These are phyloP conservation scores for Talinum fruticosum DNA, from an alignment of 148 eudicot genomes.

Conservation along the genomic window DNA sequence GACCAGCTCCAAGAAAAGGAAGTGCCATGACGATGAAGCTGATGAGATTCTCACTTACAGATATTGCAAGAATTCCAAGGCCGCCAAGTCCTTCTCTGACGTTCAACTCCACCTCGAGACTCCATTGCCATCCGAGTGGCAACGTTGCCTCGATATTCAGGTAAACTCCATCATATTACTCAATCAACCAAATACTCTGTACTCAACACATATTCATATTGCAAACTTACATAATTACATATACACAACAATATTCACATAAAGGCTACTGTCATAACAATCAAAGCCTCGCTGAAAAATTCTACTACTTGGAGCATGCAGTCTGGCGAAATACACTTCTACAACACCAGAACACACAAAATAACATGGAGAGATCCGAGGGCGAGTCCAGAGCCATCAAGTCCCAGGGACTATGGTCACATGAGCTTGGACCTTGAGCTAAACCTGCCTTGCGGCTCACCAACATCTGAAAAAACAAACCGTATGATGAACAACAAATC, in stretches of 20 bases:
- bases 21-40: constrained; percentile 35
- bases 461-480: constrained; percentile 13
- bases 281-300: not conserved
- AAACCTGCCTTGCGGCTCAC: constrained; percentile 67
- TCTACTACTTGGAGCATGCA: constrained; percentile 23
- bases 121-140: constrained; percentile 78
- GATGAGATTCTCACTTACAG: constrained; percentile 30
- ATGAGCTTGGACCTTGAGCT: constrained; percentile 92
- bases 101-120: constrained; percentile 49
- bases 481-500: constrained; percentile 16
- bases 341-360: constrained; percentile 72
- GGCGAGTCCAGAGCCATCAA: constrained; percentile 37
- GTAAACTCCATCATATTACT: constrained; percentile 23
- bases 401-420: constrained; percentile 26
- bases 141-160: constrained; percentile 84
- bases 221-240: too few relatives aligned
- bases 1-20: constrained; percentile 52
- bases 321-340: constrained; percentile 77
- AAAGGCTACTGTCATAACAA: too few relatives aligned
- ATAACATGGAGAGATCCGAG: constrained; percentile 70
- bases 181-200: not conserved
- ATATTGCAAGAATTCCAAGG: constrained; percentile 28
- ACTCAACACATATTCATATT: not conserved
- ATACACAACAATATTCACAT: too few relatives aligned
- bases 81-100: constrained; percentile 32